phyloP scores from a whole-genome alignment of 345 rosid species.

The Eucalyptus curtisii region DNA sequence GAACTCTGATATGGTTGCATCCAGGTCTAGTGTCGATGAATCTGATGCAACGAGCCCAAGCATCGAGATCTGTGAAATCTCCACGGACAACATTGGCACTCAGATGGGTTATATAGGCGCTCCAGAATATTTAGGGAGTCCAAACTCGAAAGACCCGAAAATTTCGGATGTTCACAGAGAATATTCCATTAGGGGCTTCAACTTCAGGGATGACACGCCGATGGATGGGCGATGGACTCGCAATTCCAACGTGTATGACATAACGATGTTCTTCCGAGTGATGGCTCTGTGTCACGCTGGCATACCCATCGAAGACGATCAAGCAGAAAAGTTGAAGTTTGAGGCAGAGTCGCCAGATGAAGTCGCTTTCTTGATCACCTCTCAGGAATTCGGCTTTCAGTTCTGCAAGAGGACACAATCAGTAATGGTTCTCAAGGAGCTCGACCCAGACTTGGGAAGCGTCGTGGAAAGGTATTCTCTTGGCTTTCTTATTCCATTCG shows the following conservation, averaged over 20 bases:
- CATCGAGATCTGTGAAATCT: background rate
- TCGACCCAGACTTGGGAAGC: conserved; percentile 20
- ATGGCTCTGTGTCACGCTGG: conserved; percentile 67
- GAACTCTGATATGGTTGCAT: conserved; percentile 12
- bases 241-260: conserved; percentile 18
- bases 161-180: background rate
- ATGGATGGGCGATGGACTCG: conserved; percentile 42
- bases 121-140: background rate
- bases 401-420: conserved; percentile 60
- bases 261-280: conserved; percentile 56
- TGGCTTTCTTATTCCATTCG: background rate
- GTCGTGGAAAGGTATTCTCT: conserved; percentile 31
- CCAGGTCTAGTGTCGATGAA: background rate
- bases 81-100: background rate
- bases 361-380: conserved; percentile 61
- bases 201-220: conserved; percentile 48
- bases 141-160: background rate
- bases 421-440: conserved; percentile 35
- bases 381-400: conserved; percentile 69
- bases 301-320: conserved; percentile 41
- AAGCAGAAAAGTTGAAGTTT: conserved; percentile 31
- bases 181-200: conserved; percentile 38
- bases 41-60: conserved; percentile 3
- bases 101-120: background rate
- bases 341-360: conserved; percentile 94